Evolutionary conservation across 177 flowering plant species (phyloP).

Genomic region (Telopea speciosissima): DNA sequence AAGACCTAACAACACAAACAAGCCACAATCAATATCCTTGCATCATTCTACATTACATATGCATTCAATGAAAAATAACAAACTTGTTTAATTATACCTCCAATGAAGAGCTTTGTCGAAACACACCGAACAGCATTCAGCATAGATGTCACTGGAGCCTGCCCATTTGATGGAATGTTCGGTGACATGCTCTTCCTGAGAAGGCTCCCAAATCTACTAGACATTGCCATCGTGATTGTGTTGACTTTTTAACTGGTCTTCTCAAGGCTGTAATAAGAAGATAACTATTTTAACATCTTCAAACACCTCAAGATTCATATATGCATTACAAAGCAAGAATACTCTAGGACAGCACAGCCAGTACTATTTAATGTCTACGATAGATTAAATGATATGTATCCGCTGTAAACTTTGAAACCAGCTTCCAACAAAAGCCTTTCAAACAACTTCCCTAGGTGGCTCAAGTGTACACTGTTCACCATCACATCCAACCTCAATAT

Average conservation of each 20-base stretch:
- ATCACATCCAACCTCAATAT: too few relatives aligned
- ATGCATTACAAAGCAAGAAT: neutral
- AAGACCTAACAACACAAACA: conserved; percentile 31
- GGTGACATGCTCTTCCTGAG: conserved; percentile 32
- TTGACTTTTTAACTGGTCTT: neutral
- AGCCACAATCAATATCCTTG: neutral
- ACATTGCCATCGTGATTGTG: conserved; percentile 43
- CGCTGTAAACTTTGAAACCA: neutral
- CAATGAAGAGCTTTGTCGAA: conserved; percentile 59
- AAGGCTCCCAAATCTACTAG: conserved; percentile 37
- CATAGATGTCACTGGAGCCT: conserved; percentile 30
- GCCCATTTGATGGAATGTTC: conserved; percentile 19
- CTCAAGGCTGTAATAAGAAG: neutral
- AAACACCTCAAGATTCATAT: neutral
- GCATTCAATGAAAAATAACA: neutral
- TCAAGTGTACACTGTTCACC: neutral
- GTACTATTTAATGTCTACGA: neutral
- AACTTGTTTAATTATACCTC: conserved; percentile 31
- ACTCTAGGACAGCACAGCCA: neutral
- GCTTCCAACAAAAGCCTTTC: neutral
- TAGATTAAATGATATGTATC: neutral
- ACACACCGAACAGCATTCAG: conserved; percentile 41
- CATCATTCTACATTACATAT: neutral
- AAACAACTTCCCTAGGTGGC: neutral
- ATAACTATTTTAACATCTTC: too few relatives aligned